Base-by-base conservation (phyloP, 306 rosid genomes). In the Lathyrus sativus region DNA sequence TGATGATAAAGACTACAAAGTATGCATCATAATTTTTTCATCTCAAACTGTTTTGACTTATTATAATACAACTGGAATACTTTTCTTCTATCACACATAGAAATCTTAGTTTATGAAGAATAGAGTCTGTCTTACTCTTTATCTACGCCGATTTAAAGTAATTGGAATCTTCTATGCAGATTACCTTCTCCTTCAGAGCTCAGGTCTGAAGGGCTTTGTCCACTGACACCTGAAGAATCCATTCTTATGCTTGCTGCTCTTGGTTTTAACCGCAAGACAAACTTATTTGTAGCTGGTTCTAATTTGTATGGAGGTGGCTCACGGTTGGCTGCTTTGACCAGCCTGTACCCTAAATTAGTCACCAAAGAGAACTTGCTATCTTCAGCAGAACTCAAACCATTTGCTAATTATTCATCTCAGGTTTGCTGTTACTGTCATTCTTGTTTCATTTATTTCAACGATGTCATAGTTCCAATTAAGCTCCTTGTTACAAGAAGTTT, bases 191-290 rank as follows among this genome's bases (percentile, higher is more conserved):
- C 97, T 63, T 80, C 73, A 65, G 97, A 82, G 68, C 89, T 93
- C 76, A 81, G 88, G 84, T 76, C 83, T 70, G 99, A 93, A 86
- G 97, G 99, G 68, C 78, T 90, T 22, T 93, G 99, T 72, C 99
- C 99, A 62, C 76, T 90, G 83, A 76, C 92, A 41, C 96, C 99
- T 9, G 99, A 93, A 80, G 99, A 93, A 82, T 84, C 97, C 45
- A 83, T 93, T 14, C 99, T 93, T 67, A 82, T 90, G 96, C 96
- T 93, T 68, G 95, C 92, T 64, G 97, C 96, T 58, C 99, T 93
- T 72, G 99, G 99, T 68, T 93, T 93, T 82, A 90, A 81, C 65
- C 90, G 96, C 63, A 85, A 90, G 82, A 87, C 99, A 12, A 85
- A 50, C 55, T 39, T 93, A 76, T 93, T 84, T 65, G 90, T 93